Evolutionary conservation across 257 asterid species (phyloP).

Genomic region (Ophiorrhiza pumila): DNA sequence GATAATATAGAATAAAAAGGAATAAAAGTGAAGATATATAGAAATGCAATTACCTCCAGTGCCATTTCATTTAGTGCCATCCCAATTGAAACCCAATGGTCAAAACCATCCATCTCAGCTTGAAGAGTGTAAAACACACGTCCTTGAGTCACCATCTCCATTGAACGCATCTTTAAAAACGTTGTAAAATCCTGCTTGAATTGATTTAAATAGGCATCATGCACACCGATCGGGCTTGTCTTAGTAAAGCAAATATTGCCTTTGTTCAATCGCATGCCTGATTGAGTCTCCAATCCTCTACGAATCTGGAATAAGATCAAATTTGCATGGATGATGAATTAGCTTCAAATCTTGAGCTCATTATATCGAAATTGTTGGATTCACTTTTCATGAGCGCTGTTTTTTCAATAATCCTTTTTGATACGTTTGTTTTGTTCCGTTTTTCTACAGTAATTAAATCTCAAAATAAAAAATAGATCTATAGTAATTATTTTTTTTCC

Average conservation of each 20-base stretch:
- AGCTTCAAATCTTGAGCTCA: no score
- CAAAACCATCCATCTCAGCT: conserved; percentile 4
- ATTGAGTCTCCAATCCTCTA: background rate
- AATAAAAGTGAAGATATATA: background rate
- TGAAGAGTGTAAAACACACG: conserved; percentile 5
- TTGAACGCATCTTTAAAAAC: conserved; percentile 14
- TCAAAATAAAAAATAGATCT: no score
- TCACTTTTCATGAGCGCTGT: no score
- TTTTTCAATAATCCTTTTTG: no score
- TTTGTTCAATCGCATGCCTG: conserved; percentile 12
- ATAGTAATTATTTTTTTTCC: no score
- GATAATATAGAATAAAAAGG: no score
- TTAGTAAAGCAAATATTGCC: conserved; percentile 10
- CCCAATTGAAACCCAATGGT: background rate
- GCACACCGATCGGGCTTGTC: conserved; percentile 10
- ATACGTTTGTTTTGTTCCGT: no score
- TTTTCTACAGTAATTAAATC: no score
- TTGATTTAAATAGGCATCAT: no score
- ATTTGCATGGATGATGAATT: no score
- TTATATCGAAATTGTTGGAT: no score
- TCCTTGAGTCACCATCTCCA: conserved; percentile 8
- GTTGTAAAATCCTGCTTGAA: no score
- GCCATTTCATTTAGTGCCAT: conserved; percentile 8
- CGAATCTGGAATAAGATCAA: background rate
- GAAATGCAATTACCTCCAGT: background rate